phyloP scores from a whole-genome alignment of 2,329 filamentous ascomycete genomes.

The Bertia moriformis region DNA sequence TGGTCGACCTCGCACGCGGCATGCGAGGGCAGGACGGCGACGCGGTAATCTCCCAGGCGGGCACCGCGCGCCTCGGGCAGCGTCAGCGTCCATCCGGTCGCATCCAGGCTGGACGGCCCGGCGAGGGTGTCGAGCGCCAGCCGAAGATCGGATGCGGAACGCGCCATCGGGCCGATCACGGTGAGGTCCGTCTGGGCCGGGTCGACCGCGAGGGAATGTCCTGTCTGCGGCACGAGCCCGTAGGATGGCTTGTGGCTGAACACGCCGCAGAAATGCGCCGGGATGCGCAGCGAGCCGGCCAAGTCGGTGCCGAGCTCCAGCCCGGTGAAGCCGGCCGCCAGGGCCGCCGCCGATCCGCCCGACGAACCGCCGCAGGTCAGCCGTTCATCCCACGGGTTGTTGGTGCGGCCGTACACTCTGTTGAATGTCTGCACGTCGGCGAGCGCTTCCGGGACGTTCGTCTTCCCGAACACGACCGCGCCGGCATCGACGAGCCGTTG shows the following conservation, averaged over 20 bases:
- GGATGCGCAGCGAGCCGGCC: constrained; percentile 15
- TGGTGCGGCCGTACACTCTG: not conserved
- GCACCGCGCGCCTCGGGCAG: too few species aligned
- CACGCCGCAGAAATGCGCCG: constrained; percentile 13
- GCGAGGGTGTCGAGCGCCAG: not conserved
- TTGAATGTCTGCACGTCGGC: not conserved
- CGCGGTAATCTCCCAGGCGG: not conserved
- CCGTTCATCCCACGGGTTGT: not conserved
- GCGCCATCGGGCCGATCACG: not conserved
- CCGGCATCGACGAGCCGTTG: not conserved
- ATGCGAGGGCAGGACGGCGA: not conserved
- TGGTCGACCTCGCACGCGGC: not conserved
- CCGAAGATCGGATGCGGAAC: not conserved
- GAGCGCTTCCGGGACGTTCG: not conserved
- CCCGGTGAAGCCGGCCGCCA: not conserved
- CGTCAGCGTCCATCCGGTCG: too few species aligned
- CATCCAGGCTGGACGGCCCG: not conserved
- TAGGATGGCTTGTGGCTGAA: constrained; percentile 22
- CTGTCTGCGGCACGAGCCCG: constrained; percentile 27
- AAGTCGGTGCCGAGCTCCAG: constrained; percentile 8
- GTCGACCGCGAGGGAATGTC: constrained; percentile 7
- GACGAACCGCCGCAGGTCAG: not conserved
- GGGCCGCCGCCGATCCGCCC: not conserved
- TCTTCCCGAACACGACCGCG: not conserved
- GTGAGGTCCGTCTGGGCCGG: not conserved